These are phyloP conservation scores for Fusarium newnesense DNA, from an alignment of 2,329 filamentous ascomycete species.

Conservation along the genomic window DNA sequence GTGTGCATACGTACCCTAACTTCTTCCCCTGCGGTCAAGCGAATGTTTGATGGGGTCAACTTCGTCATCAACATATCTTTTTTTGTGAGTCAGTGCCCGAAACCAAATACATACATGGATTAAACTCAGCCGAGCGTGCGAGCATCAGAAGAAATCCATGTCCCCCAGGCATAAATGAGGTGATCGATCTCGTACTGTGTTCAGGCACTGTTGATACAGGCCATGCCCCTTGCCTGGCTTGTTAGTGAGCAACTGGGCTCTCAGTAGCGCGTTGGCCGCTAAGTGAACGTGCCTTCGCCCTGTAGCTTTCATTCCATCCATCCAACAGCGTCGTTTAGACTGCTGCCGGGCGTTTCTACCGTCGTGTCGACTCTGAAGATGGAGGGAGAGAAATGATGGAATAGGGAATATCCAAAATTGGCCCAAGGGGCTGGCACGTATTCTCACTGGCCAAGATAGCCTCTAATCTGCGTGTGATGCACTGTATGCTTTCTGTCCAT, in stretches of 20 bases:
- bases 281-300: constrained; percentile 28
- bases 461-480: constrained; percentile 27
- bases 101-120: constrained; percentile 25
- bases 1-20: constrained; percentile 11
- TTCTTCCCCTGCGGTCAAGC: constrained; percentile 20
- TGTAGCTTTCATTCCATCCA: constrained; percentile 31
- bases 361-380: background rate
- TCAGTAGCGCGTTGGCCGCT: constrained; percentile 32
- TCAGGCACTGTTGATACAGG: constrained; percentile 30
- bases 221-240: constrained; percentile 25
- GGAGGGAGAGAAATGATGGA: constrained; percentile 1
- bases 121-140: constrained; percentile 25
- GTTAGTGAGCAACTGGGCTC: constrained; percentile 21
- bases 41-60: constrained; percentile 23
- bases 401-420: constrained; percentile 11
- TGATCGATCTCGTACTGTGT: constrained; percentile 39
- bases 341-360: constrained; percentile 5
- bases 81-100: constrained; percentile 30
- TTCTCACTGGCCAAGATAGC: constrained; percentile 23
- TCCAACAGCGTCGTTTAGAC: constrained; percentile 15
- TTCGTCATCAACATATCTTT: constrained; percentile 32
- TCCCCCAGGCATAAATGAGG: constrained; percentile 30
- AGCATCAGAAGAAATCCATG: constrained; percentile 30
- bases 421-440: constrained; percentile 33
- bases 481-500: constrained; percentile 33